phyloP scores from a whole-genome alignment of 2,329 filamentous ascomycete genomes.

The Colletotrichum abscissum region DNA sequence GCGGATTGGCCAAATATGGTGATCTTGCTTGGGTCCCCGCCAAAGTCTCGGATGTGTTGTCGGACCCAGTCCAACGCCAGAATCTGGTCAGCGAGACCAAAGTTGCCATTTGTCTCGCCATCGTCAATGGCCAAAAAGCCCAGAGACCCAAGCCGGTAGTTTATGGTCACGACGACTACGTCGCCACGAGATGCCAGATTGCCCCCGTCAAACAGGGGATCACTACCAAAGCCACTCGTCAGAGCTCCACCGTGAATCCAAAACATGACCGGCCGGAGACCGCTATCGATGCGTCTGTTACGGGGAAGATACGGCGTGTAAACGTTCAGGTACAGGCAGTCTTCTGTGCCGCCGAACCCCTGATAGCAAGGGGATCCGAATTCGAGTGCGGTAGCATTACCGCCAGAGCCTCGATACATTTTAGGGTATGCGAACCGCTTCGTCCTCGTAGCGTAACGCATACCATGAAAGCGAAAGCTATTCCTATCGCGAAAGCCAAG shows the following conservation, averaged over 20 bases:
- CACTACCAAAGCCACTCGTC: constrained; percentile 52
- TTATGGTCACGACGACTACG: constrained; percentile 66
- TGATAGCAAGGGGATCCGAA: constrained; percentile 51
- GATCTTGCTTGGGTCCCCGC: constrained; percentile 67
- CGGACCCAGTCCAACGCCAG: constrained; percentile 61
- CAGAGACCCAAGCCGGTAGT: constrained; percentile 68
- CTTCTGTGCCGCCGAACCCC: constrained; percentile 46
- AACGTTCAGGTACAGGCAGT: constrained; percentile 59
- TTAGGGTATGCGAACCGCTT: constrained; percentile 52
- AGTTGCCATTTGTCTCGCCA: constrained; percentile 59
- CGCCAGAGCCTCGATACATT: constrained; percentile 44
- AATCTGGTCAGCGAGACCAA: constrained; percentile 60
- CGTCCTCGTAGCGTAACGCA: constrained; percentile 53
- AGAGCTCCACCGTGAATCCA: constrained; percentile 59
- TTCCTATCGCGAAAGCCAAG: constrained; percentile 57
- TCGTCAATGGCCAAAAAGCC: constrained; percentile 67
- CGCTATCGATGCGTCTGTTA: constrained; percentile 37
- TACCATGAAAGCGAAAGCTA: constrained; percentile 60
- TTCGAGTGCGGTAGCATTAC: constrained; percentile 42
- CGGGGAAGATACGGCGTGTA: constrained; percentile 54
- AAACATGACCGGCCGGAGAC: constrained; percentile 59
- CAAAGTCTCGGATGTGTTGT: constrained; percentile 64
- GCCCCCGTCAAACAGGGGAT: constrained; percentile 57
- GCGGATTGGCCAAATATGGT: constrained; percentile 67
- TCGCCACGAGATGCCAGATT: constrained; percentile 58